These are phyloP conservation scores for Plantago ovata DNA, from an alignment of 257 asterid genomes.

Conservation along the genomic window DNA sequence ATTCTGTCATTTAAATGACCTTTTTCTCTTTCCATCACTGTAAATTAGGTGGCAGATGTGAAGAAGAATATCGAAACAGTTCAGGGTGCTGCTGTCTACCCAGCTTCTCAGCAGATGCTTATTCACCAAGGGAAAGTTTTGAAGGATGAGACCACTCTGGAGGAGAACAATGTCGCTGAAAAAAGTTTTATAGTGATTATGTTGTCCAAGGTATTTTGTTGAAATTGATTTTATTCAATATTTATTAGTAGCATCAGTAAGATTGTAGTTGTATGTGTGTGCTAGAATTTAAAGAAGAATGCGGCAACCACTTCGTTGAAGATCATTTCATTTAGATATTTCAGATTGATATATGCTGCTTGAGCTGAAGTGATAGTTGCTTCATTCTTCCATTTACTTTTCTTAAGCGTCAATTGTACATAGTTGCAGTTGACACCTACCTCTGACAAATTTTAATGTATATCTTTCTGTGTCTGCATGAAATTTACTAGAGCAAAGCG, in stretches of 20 bases:
- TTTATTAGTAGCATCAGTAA: neutral
- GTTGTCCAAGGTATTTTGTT: conserved; percentile 62
- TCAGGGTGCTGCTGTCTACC: conserved; percentile 73
- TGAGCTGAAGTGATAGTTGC: no score
- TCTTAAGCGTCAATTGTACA: neutral
- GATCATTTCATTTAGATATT: no score
- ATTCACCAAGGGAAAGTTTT: conserved; percentile 95
- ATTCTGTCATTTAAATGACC: neutral
- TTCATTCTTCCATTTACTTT: neutral
- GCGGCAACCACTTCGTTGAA: no score
- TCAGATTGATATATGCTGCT: no score
- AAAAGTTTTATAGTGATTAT: conserved; percentile 73
- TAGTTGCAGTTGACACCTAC: neutral
- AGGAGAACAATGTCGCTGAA: conserved; percentile 77
- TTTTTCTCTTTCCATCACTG: conserved; percentile 7
- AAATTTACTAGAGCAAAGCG: conserved; percentile 47
- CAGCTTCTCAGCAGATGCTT: conserved; percentile 78
- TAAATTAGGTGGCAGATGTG: conserved; percentile 65
- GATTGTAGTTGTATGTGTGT: neutral
- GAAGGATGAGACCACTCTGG: conserved; percentile 69
- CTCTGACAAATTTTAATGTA: no score
- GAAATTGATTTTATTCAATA: neutral
- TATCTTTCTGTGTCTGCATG: neutral
- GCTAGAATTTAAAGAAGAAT: neutral
- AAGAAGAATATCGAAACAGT: conserved; percentile 63